Percentiles rank a stretch among this genome's conserved stretches.
Conservation (phyloP, 768 basidiomycete species). For the Ramaria sp. region DNA sequence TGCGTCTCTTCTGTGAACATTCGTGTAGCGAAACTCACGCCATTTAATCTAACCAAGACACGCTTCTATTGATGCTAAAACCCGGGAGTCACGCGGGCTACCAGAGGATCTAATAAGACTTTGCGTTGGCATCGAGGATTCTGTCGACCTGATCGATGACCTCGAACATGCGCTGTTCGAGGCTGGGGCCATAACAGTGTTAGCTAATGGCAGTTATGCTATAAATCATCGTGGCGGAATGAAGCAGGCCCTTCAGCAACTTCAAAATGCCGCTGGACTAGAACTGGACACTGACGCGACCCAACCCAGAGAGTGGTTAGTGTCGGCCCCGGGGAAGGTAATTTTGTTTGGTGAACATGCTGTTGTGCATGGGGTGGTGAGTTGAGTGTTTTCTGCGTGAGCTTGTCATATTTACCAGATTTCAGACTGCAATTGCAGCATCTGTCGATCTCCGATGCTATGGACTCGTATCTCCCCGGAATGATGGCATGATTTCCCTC, state of each 20-base stretch:
- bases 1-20: slow-evolving; percentile 36
- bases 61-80: slow-evolving; percentile 92
- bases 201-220: slow-evolving; percentile 32
- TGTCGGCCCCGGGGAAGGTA: slow-evolving; percentile 95
- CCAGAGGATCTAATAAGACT: slow-evolving; percentile 98
- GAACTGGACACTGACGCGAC: background rate
- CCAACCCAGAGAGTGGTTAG: slow-evolving; percentile 45
- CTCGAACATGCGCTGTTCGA: slow-evolving; percentile 87
- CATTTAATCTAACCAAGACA: slow-evolving; percentile 42
- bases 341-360: slow-evolving; percentile 99
- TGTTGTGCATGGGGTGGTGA: slow-evolving; percentile 91
- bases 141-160: slow-evolving; percentile 87
- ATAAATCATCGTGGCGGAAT: slow-evolving; percentile 25
- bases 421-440: slow-evolving; percentile 86
- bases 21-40: background rate
- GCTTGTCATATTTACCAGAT: slow-evolving; percentile 8
- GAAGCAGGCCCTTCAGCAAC: slow-evolving; percentile 57
- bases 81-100: slow-evolving; percentile 90
- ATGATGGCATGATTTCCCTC: slow-evolving; percentile 63
- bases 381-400: slow-evolving; percentile 23
- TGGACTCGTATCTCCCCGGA: slow-evolving; percentile 65
- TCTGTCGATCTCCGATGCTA: slow-evolving; percentile 95
- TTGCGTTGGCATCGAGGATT: slow-evolving; percentile 97
- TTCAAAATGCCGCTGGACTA: slow-evolving; percentile 23
- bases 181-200: slow-evolving; percentile 73